Evolutionary conservation across 179 eudicot species (phyloP).

Genomic region (Silene coronaria): DNA sequence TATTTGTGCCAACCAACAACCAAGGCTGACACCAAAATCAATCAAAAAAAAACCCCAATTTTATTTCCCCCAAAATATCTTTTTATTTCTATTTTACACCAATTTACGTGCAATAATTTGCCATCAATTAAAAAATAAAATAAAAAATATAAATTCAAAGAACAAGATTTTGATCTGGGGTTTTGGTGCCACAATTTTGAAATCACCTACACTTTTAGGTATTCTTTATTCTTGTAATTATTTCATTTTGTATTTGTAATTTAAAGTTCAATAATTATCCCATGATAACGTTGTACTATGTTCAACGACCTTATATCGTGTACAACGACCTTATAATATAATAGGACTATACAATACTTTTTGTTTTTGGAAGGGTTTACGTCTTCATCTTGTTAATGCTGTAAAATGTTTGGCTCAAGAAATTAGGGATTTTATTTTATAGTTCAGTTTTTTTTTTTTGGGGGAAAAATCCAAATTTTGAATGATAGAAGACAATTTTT

Average conservation of each 20-base stretch:
- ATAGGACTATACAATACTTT: not conserved
- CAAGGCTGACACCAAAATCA: not conserved
- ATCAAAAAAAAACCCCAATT: not conserved
- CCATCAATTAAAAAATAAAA: not conserved
- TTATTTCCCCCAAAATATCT: not conserved
- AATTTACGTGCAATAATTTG: not conserved
- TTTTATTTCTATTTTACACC: not conserved
- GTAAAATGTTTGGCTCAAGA: not conserved
- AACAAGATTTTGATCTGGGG: not conserved
- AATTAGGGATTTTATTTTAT: not conserved
- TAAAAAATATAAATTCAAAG: not conserved
- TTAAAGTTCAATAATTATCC: not conserved
- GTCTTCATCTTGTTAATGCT: not conserved
- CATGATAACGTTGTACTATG: not conserved
- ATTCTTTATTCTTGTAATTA: not conserved
- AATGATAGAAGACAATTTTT: not conserved
- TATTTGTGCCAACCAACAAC: not conserved
- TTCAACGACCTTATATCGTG: not conserved
- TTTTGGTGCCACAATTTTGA: not conserved
- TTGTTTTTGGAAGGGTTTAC: not conserved
- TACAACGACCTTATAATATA: not conserved
- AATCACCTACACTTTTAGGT: not conserved
- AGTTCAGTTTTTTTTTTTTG: not conserved
- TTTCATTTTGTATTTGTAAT: not conserved
- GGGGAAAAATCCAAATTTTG: not conserved